Percentiles rank a stretch among this genome's conserved stretches.
Evolutionary conservation across 306 rosid genomes (phyloP).

Genomic region (Malus fusca): DNA sequence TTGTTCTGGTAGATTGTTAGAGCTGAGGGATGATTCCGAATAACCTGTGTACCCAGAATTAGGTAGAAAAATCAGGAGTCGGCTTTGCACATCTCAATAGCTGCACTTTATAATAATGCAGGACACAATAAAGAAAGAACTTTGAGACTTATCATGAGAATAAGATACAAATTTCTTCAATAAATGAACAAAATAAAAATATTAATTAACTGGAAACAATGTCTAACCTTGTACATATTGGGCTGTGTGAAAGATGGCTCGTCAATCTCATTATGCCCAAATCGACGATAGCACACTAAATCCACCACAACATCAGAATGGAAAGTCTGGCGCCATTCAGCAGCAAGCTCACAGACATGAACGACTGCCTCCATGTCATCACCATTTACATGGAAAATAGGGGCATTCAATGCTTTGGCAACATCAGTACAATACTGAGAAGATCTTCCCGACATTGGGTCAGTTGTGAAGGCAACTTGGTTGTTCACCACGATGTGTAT

Average conservation of each 20-base stretch:
- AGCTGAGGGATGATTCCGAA: conserved; percentile 74
- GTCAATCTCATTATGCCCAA: conserved; percentile 96
- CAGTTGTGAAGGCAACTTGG: conserved; percentile 97
- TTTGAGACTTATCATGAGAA: background rate
- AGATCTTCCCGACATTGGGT: conserved; percentile 81
- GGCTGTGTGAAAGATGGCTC: conserved; percentile 99
- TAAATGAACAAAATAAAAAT: conserved; percentile 2
- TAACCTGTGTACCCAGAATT: conserved; percentile 41
- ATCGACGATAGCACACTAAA: conserved; percentile 88
- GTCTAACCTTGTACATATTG: conserved; percentile 86
- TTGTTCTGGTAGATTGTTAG: conserved; percentile 80
- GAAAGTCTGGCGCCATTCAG: conserved; percentile 98
- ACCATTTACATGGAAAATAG: conserved; percentile 87
- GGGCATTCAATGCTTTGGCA: conserved; percentile 86
- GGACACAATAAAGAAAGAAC: background rate
- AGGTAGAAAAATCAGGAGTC: conserved; percentile 13
- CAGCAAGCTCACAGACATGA: conserved; percentile 94
- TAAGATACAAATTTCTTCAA: background rate
- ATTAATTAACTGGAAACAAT: background rate
- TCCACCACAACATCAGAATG: conserved; percentile 98
- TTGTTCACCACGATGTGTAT: conserved; percentile 85
- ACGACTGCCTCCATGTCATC: conserved; percentile 98
- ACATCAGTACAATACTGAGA: conserved; percentile 93
- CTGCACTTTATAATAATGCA: background rate
- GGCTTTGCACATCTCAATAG: conserved; percentile 9